Percentiles rank a stretch among this genome's conserved stretches.
phyloP scores from a whole-genome alignment of 2,329 filamentous ascomycete species.

The Clarireedia sp. region DNA sequence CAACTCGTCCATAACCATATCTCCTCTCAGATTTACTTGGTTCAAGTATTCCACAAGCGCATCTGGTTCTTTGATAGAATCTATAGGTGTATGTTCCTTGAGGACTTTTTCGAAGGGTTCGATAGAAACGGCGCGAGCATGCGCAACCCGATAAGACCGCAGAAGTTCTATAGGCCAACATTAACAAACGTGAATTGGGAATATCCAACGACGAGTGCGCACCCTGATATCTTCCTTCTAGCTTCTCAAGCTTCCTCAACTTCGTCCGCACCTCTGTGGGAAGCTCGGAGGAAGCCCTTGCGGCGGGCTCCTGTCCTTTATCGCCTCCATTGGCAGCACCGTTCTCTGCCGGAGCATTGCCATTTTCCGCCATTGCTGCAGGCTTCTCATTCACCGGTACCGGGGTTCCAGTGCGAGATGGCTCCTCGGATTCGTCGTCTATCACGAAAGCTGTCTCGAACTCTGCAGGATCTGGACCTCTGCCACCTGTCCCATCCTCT shows the following conservation, averaged over 20 bases:
- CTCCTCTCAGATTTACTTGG: slow-evolving; percentile 74
- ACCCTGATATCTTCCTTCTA: slow-evolving; percentile 84
- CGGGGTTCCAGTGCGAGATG: slow-evolving; percentile 55
- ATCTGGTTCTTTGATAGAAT: slow-evolving; percentile 77
- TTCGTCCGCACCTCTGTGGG: slow-evolving; percentile 67
- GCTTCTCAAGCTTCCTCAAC: slow-evolving; percentile 78
- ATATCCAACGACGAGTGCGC: slow-evolving; percentile 19
- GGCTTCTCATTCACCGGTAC: slow-evolving; percentile 31
- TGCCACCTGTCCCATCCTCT: slow-evolving; percentile 18
- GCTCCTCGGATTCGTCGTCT: slow-evolving; percentile 67
- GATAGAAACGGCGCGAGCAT: slow-evolving; percentile 76
- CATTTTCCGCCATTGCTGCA: slow-evolving; percentile 17
- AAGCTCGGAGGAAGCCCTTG: slow-evolving; percentile 33
- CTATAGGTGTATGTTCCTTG: slow-evolving; percentile 85
- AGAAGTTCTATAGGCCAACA: slow-evolving; percentile 57
- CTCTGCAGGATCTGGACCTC: slow-evolving; percentile 68
- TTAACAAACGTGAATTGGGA: slow-evolving; percentile 12
- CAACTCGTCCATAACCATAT: slow-evolving; percentile 91
- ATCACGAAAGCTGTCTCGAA: slow-evolving; percentile 83
- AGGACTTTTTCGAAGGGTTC: slow-evolving; percentile 89
- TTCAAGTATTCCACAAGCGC: slow-evolving; percentile 85
- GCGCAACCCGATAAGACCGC: slow-evolving; percentile 84
- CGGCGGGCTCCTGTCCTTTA: slow-evolving; percentile 17
- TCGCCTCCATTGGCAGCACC: slow-evolving; percentile 26
- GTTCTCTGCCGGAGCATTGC: slow-evolving; percentile 10